Evolutionary conservation across 2,329 filamentous ascomycete genomes (phyloP).

Genomic region (Hypoxylon sp.): DNA sequence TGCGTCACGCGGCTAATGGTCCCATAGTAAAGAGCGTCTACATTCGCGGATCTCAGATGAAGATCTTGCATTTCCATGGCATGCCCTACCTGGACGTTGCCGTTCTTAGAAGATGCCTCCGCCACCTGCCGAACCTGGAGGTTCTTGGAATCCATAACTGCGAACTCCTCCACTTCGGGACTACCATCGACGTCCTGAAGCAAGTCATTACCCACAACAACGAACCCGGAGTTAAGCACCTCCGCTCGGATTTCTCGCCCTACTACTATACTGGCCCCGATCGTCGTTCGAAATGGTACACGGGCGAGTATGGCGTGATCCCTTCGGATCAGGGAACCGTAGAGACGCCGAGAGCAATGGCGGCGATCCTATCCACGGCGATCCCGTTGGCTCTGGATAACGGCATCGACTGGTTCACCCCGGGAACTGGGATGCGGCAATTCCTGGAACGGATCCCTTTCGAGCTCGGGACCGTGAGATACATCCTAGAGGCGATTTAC

Average conservation of each 20-base stretch:
- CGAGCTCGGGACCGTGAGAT: slow-evolving; percentile 24
- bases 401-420: slow-evolving; percentile 42
- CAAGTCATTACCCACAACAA: slow-evolving; percentile 36
- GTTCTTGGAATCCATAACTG: slow-evolving; percentile 47
- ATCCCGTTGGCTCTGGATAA: slow-evolving; percentile 29
- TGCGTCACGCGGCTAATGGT: slow-evolving; percentile 9
- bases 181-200: slow-evolving; percentile 38
- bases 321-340: slow-evolving; percentile 38
- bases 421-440: slow-evolving; percentile 44
- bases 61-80: slow-evolving; percentile 43
- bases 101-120: slow-evolving; percentile 39
- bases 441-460: slow-evolving; percentile 48
- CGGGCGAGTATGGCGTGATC: slow-evolving; percentile 43
- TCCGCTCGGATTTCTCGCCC: slow-evolving; percentile 36
- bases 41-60: slow-evolving; percentile 37
- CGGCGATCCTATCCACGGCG: slow-evolving; percentile 31
- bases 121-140: slow-evolving; percentile 38
- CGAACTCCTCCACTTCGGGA: slow-evolving; percentile 47
- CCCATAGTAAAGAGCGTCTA: slow-evolving; percentile 19
- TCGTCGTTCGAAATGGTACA: slow-evolving; percentile 22
- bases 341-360: slow-evolving; percentile 33
- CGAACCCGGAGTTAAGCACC: not conserved
- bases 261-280: slow-evolving; percentile 43
- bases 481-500: slow-evolving; percentile 41
- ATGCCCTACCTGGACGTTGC: slow-evolving; percentile 43